phyloP scores from a whole-genome alignment of 495 filamentous ascomycete genomes.

The Aspergillus olivimuriae region DNA sequence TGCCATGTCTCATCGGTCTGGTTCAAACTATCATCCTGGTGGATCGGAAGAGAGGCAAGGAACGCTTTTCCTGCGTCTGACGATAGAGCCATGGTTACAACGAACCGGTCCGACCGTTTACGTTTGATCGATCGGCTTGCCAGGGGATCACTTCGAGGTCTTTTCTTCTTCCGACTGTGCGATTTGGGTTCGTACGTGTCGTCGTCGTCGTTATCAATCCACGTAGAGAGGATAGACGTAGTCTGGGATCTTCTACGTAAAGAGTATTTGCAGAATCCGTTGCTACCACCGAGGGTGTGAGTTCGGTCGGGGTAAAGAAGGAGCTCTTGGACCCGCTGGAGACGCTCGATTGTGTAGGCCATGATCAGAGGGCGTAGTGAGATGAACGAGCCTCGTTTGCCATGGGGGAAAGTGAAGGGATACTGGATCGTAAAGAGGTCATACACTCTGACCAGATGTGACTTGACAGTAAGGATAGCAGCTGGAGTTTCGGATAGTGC shows the following conservation, averaged over 20 bases:
- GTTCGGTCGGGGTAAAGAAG: not conserved
- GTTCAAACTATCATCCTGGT: not conserved
- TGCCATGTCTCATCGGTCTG: not conserved
- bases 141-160: too few relatives aligned
- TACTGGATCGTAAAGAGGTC: too few relatives aligned
- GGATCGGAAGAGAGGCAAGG: constrained; percentile 2
- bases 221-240: not conserved
- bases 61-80: not conserved
- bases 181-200: constrained; percentile 7
- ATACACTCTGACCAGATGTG: too few relatives aligned
- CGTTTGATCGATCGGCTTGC: not conserved
- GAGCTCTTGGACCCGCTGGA: not conserved
- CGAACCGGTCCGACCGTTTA: not conserved
- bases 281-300: not conserved
- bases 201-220: constrained; percentile 8
- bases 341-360: constrained; percentile 3
- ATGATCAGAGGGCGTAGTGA: constrained; percentile 1
- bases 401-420: too few relatives aligned
- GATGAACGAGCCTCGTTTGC: too few relatives aligned
- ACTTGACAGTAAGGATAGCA: too few relatives aligned
- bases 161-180: not conserved
- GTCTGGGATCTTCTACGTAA: constrained; percentile 3
- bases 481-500: too few relatives aligned
- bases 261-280: not conserved
- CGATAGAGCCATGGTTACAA: not conserved